Base-by-base conservation (phyloP, 1,139 yeast species). In the Yamadazyma trypodendri region DNA sequence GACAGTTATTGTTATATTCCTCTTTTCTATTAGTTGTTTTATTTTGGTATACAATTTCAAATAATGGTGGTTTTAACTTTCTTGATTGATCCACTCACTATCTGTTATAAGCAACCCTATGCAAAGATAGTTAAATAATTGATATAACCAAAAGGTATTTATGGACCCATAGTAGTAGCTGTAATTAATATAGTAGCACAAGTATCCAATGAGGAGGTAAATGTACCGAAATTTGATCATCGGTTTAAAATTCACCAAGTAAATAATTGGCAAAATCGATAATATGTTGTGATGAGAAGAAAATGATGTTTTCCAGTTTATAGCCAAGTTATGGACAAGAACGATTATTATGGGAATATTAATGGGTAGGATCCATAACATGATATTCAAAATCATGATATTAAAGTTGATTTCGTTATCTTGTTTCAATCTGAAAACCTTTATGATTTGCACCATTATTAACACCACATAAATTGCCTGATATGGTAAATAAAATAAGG, bases 231-330 rank as follows among this genome's bases (percentile, higher is more conserved):
- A 23, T 28, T 29, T 37, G n/a, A 40, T 20, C 18, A 37, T 42
- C 11, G 29, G 22, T 27, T 39, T 58, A 50, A 28, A 54, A 30
- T 39, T 49, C 30, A 28, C 41, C 36, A 81, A 50, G 7, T 77
- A 46, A 11, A 83, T 64, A 1, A 81, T 75, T 1, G 92, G 90
- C 10, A 81, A 56, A 14, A 84, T 74, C 0, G 89, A 82, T 41
- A 84, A 56, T 35, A 82, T 63, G 51, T 84, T 84, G 54, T 84
- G 92, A 54, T 84, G 92, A 0, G 90, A 81, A 12, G 84, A 77
- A 49, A 84, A 84, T 16, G 90, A 85, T 0, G 89, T 83, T 37
- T 68, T 74, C 90, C 92, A 84, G 46, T 71, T 76, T 28, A 84
- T 70, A 2, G 82, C 72, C 42, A 83, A 62, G 53, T 84, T 83